A percentile compares a stretch with the other conserved stretches of the same genome.
Conservation (phyloP, 352 stramenopile genomes). For the Pythium myriotylum region DNA sequence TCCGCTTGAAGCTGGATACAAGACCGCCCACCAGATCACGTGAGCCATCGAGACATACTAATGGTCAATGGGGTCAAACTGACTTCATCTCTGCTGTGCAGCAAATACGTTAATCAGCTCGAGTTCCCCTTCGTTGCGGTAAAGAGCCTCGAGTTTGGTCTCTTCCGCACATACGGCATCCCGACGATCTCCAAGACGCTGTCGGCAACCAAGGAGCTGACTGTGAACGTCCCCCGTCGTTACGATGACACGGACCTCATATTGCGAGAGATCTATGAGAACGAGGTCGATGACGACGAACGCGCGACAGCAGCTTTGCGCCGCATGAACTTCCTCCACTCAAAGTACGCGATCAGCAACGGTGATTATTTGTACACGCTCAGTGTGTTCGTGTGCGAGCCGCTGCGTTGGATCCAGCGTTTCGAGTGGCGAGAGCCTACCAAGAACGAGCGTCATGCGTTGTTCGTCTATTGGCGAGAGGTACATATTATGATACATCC, state of each 20-base stretch:
- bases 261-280: slow-evolving; percentile 17
- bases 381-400: slow-evolving; percentile 22
- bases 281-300: slow-evolving; percentile 15
- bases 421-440: slow-evolving; percentile 17
- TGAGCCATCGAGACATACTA: neutral
- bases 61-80: neutral
- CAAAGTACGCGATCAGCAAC: slow-evolving; percentile 22
- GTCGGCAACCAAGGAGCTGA: slow-evolving; percentile 9
- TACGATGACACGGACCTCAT: slow-evolving; percentile 24
- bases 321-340: slow-evolving; percentile 24
- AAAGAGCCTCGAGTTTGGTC: slow-evolving; percentile 22
- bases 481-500: neutral
- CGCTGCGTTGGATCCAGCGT: slow-evolving; percentile 19
- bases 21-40: slow-evolving; percentile 14
- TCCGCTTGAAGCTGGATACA: slow-evolving; percentile 12
- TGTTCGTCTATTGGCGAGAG: slow-evolving; percentile 19
- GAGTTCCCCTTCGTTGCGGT: slow-evolving; percentile 14
- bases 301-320: slow-evolving; percentile 8
- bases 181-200: slow-evolving; percentile 17
- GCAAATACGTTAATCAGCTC: slow-evolving; percentile 6
- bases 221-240: slow-evolving; percentile 10
- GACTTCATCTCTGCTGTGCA: neutral
- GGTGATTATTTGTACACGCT: slow-evolving; percentile 23
- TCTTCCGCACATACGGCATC: slow-evolving; percentile 24
- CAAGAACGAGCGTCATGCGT: slow-evolving; percentile 6